phyloP scores from a whole-genome alignment of 306 rosid genomes.

The Quercus gilva region DNA sequence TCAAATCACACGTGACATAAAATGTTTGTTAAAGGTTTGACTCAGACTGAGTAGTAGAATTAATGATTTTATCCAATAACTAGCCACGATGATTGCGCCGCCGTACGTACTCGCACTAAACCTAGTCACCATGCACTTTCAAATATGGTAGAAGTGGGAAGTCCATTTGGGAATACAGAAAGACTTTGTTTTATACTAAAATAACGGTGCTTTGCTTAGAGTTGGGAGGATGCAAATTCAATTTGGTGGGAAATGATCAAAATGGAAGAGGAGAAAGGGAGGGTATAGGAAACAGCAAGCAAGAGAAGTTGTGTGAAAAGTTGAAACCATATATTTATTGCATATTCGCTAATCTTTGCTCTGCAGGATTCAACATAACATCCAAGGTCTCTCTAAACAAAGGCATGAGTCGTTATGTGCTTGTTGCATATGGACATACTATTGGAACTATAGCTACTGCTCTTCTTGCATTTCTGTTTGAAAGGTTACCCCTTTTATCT shows the following conservation, averaged over 20 bases:
- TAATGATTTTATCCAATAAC: too few relatives aligned
- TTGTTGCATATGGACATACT: conserved; percentile 24
- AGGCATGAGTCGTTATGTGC: conserved; percentile 32
- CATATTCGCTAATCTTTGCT: neutral
- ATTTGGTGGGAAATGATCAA: neutral
- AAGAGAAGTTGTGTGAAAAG: neutral
- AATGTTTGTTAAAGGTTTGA: too few relatives aligned
- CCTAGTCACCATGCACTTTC: too few relatives aligned
- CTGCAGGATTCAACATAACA: conserved; percentile 13
- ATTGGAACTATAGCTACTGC: conserved; percentile 13
- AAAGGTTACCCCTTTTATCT: conserved; percentile 2
- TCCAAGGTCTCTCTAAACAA: conserved; percentile 15
- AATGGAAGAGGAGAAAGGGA: conserved; percentile 5
- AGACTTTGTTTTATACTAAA: too few relatives aligned
- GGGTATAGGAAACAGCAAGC: neutral
- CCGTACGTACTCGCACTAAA: too few relatives aligned
- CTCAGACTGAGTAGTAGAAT: too few relatives aligned
- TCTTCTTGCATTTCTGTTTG: conserved; percentile 17
- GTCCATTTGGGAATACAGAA: too few relatives aligned
- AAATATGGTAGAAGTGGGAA: too few relatives aligned
- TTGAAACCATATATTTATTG: conserved; percentile 5
- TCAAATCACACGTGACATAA: too few relatives aligned
- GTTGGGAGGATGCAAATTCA: neutral
- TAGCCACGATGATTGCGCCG: too few relatives aligned
- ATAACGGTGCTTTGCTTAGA: too few relatives aligned